Percentiles rank a stretch among this genome's conserved stretches.
These are phyloP conservation scores for Citrullus amarus DNA, from an alignment of 306 rosid species.

Conservation along the genomic window DNA sequence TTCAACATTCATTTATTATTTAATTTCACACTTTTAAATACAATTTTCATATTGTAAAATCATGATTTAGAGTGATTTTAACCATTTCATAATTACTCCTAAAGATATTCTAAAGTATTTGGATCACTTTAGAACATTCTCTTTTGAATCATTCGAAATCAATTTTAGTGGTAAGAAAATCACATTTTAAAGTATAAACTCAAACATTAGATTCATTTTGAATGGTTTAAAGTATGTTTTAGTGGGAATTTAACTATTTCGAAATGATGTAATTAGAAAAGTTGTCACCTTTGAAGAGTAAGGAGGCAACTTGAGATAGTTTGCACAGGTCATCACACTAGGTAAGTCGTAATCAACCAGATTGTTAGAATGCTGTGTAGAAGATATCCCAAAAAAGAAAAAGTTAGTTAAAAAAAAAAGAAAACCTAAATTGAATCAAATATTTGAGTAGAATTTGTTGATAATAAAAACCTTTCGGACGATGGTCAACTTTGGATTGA, in stretches of 20 bases:
- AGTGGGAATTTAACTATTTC: too few species aligned
- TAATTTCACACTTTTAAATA: neutral
- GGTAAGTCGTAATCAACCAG: slow-evolving; percentile 71
- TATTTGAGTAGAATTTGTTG: neutral
- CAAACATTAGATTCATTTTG: too few species aligned
- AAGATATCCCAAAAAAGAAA: neutral
- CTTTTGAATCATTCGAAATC: too few species aligned
- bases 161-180: too few species aligned
- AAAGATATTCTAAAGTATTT: too few species aligned
- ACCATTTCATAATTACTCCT: too few species aligned
- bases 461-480: slow-evolving; percentile 62
- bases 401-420: neutral
- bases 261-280: neutral
- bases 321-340: slow-evolving; percentile 99
- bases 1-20: too few species aligned
- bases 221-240: too few species aligned
- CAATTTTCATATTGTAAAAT: too few species aligned
- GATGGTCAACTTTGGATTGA: slow-evolving; percentile 84
- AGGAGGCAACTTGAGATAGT: slow-evolving; percentile 93
- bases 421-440: neutral
- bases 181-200: too few species aligned
- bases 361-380: slow-evolving; percentile 61
- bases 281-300: slow-evolving; percentile 68
- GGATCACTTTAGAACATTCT: too few species aligned
- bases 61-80: neutral